Conservation (phyloP, 2,329 filamentous ascomycete genomes). For the Botrytis hyacinthi region DNA sequence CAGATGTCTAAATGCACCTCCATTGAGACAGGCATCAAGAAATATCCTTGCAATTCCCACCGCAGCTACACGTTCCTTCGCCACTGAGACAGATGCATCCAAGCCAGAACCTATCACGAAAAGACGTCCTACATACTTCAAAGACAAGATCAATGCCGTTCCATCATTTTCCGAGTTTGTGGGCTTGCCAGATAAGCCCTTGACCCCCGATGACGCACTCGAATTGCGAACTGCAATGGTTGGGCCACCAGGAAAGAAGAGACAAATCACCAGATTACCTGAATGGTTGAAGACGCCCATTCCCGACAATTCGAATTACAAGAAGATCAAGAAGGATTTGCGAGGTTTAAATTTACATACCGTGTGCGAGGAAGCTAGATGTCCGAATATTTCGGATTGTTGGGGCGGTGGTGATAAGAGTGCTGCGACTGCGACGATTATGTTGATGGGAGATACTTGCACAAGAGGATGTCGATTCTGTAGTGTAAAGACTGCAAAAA, state of each 20-base stretch:
- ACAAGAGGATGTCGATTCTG: conserved; percentile 96
- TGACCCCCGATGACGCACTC: conserved; percentile 56
- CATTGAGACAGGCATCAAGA: conserved; percentile 31
- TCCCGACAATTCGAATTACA: conserved; percentile 79
- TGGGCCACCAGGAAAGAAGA: conserved; percentile 60
- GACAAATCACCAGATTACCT: conserved; percentile 72
- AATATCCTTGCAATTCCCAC: conserved; percentile 26
- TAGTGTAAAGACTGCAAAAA: conserved; percentile 84
- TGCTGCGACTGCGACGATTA: conserved; percentile 94
- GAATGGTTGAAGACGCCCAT: conserved; percentile 97
- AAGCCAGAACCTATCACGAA: conserved; percentile 29
- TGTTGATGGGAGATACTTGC: conserved; percentile 99
- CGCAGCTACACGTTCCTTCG: conserved; percentile 31
- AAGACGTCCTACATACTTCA: conserved; percentile 40
- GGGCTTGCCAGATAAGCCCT: conserved; percentile 42
- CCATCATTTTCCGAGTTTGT: conserved; percentile 60
- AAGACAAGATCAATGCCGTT: conserved; percentile 43
- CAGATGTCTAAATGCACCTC: conserved; percentile 35
- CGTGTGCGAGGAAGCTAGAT: conserved; percentile 95
- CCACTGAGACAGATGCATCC: conserved; percentile 36
- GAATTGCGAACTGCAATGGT: conserved; percentile 61
- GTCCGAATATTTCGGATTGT: conserved; percentile 96
- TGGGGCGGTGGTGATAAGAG: conserved; percentile 91
- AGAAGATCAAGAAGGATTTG: conserved; percentile 91
- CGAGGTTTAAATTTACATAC: conserved; percentile 88